These are phyloP conservation scores for Fusarium burgessii DNA, from an alignment of 2,329 filamentous ascomycete genomes.

Conservation along the genomic window DNA sequence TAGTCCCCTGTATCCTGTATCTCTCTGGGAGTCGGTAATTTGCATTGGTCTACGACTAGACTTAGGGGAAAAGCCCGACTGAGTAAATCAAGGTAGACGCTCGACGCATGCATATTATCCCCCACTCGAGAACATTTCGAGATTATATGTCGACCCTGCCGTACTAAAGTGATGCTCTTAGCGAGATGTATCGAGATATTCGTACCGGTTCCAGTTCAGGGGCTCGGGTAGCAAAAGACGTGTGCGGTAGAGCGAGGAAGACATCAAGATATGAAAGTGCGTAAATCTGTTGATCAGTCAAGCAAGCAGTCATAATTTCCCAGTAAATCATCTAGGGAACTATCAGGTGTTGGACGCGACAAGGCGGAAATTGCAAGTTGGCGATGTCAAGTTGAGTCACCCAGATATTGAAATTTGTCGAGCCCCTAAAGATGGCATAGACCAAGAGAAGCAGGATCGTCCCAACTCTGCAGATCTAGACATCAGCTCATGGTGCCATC, in stretches of 20 bases:
- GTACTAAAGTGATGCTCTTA: not conserved
- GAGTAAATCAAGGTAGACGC: not conserved
- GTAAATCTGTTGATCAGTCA: constrained; percentile 22
- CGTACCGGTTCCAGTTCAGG: constrained; percentile 31
- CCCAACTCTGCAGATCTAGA: constrained; percentile 9
- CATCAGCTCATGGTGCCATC: not conserved
- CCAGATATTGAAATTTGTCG: constrained; percentile 30
- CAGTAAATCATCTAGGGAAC: constrained; percentile 36
- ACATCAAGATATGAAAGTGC: constrained; percentile 23
- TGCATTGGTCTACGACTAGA: not conserved
- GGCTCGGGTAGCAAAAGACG: constrained; percentile 6
- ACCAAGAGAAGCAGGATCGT: constrained; percentile 16
- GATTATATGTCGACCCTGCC: not conserved
- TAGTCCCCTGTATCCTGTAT: not conserved
- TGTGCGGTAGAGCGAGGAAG: not conserved
- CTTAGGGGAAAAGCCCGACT: not conserved
- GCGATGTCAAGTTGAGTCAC: not conserved
- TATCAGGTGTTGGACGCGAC: constrained; percentile 7
- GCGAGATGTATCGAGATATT: constrained; percentile 16
- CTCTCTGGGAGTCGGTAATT: not conserved
- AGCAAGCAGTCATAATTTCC: constrained; percentile 32
- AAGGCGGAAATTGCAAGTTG: not conserved
- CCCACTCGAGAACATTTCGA: accelerated
- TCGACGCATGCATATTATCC: too few relatives aligned
- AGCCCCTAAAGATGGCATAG: constrained; percentile 26